Evolutionary conservation across 371 early-diverging fungal genomes (phyloP), one percentile per base, ranked within the genome.

Genomic region (Homolaphlyctis polyrhiza): DNA sequence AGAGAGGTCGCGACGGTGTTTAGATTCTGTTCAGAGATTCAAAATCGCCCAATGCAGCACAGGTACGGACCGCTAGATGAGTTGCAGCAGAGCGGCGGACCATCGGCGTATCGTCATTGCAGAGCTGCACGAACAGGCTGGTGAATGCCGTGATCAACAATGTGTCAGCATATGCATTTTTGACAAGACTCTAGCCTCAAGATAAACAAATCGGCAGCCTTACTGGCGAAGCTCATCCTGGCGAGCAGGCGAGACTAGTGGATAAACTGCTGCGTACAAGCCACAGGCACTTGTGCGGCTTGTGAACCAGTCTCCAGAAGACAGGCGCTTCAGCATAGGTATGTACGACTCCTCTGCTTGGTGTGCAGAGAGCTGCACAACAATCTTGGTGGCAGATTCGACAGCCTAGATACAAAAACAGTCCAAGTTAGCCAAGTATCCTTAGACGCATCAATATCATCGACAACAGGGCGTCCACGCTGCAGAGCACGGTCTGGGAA

Each of bases 291-390:
- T 92, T 21, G 92, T 90, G 64, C 96, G 89, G 71, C 90, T 92
- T 18, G 97, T 96, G 70, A 98, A 98, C 99, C 99, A 98, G 73
- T 95, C 96, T 49, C 97, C 97, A 55, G 80, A 74, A 27, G 91
- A 87, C 51, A 98, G 84, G 32, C 97, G 86, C 71, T 90, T 92
- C 36, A 98, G 71, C 69, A 96, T 86, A 29, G 97, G 96, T 28
- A 96, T 82, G 72, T 90, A 91, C 67, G 86, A 85, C 64, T 91
- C 88, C 66, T 95, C 94, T 59, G 94, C 74, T 65, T 96, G 96
- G 30, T 71, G 72, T 64, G 85, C 81, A 68, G 85, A 83, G 70
- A 98, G 79, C 27, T 73, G 66, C 14, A 73, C 79, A 51, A 84
- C 87, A 60, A 97, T 86, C 71, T 91, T 89, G 71, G 87, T 88